phyloP scores from a whole-genome alignment of 2,329 filamentous ascomycete species.

The Alternaria novae-zelandiae region DNA sequence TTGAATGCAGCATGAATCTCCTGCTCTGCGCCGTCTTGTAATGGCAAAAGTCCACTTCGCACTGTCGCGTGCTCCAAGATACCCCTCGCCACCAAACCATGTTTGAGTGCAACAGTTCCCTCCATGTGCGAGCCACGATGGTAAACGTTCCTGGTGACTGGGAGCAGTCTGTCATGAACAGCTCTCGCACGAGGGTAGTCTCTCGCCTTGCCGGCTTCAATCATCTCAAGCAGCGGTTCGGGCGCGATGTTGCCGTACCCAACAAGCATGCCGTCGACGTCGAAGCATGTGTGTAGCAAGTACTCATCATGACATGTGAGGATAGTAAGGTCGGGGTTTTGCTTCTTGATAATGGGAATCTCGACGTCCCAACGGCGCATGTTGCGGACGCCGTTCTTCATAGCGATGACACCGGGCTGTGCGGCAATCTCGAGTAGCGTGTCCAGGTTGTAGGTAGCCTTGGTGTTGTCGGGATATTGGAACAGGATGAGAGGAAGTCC shows the following conservation, averaged over 20 bases:
- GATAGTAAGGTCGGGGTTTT: slow-evolving; percentile 59
- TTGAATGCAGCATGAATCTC: slow-evolving; percentile 54
- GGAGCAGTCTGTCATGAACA: slow-evolving; percentile 59
- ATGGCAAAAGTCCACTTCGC: slow-evolving; percentile 56
- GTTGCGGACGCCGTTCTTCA: slow-evolving; percentile 64
- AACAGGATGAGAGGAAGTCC: slow-evolving; percentile 60
- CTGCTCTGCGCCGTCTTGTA: slow-evolving; percentile 52
- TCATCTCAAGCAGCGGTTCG: slow-evolving; percentile 58
- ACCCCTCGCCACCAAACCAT: slow-evolving; percentile 59
- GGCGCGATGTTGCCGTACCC: slow-evolving; percentile 62
- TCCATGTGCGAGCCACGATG: slow-evolving; percentile 64
- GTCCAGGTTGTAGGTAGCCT: slow-evolving; percentile 60
- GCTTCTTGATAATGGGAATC: slow-evolving; percentile 59
- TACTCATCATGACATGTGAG: slow-evolving; percentile 62
- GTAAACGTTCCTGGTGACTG: slow-evolving; percentile 61
- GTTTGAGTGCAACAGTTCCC: slow-evolving; percentile 59
- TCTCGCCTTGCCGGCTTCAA: slow-evolving; percentile 58
- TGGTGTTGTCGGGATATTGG: slow-evolving; percentile 62
- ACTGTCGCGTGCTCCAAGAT: slow-evolving; percentile 59
- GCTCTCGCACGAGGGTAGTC: slow-evolving; percentile 58
- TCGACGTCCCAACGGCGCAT: slow-evolving; percentile 65
- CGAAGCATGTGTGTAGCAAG: slow-evolving; percentile 59
- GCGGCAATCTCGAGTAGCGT: slow-evolving; percentile 62
- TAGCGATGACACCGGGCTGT: slow-evolving; percentile 60
- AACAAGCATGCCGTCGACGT: slow-evolving; percentile 62